A percentile compares a stretch with the other conserved stretches of the same genome.
phyloP scores from a whole-genome alignment of 371 early-diverging fungal genomes.

The Mortierella sp. region DNA sequence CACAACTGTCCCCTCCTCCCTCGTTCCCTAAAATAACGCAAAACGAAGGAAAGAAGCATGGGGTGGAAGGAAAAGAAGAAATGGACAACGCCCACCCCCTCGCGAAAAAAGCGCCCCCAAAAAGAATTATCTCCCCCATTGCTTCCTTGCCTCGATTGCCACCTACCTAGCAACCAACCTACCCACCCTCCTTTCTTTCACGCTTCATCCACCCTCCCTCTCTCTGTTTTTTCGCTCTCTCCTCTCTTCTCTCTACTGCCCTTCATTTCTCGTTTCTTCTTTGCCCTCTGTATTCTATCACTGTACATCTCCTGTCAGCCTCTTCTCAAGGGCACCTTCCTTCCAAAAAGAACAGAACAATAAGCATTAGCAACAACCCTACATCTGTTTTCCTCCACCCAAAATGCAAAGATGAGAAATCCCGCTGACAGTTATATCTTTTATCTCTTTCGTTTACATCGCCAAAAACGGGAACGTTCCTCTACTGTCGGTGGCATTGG shows the following conservation, averaged over 20 bases:
- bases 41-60: no score
- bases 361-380: neutral
- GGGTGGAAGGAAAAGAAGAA: no score
- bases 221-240: neutral
- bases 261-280: slow-evolving; percentile 1
- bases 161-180: neutral
- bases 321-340: neutral
- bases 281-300: neutral
- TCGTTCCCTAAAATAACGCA: no score
- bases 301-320: neutral
- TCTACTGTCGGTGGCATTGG: neutral
- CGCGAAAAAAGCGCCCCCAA: no score
- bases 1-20: no score
- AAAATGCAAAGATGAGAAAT: slow-evolving; percentile 16
- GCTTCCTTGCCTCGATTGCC: no score
- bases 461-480: slow-evolving; percentile 13
- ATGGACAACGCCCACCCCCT: no score
- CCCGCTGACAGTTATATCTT: slow-evolving; percentile 21
- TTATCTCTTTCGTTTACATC: slow-evolving; percentile 19
- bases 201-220: neutral
- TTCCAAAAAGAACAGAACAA: neutral
- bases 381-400: neutral
- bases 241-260: neutral
- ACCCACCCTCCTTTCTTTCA: neutral
- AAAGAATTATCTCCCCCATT: no score